A percentile compares a stretch with the other conserved stretches of the same genome.
These are phyloP conservation scores for Casuarina cunninghamiana DNA, from an alignment of 306 rosid genomes.

Conservation along the genomic window DNA sequence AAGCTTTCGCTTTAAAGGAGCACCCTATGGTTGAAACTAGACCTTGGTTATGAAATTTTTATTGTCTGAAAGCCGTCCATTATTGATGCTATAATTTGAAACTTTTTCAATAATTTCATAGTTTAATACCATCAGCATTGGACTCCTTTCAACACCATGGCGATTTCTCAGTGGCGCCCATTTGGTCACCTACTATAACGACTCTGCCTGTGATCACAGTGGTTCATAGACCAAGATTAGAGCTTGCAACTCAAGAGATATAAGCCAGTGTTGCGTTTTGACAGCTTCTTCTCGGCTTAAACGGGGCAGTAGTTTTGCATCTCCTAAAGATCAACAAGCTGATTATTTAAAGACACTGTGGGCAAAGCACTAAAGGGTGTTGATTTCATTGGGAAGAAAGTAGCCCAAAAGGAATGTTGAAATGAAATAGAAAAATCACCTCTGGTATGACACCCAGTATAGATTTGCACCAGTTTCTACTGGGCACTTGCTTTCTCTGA, in stretches of 20 bases:
- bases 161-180: conserved; percentile 20
- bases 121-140: too few species aligned
- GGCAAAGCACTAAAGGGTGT: too few species aligned
- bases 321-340: too few species aligned
- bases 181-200: conserved; percentile 43
- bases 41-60: background rate
- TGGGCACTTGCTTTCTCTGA: background rate
- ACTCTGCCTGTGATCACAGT: background rate
- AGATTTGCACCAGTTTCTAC: too few species aligned
- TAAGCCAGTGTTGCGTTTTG: background rate
- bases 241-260: too few species aligned
- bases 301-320: too few species aligned
- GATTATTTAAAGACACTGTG: too few species aligned
- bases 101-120: background rate
- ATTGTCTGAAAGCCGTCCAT: background rate
- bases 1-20: background rate
- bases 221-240: too few species aligned
- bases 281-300: background rate
- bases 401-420: background rate
- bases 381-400: too few species aligned
- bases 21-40: conserved; percentile 1
- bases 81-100: conserved; percentile 20
- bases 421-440: too few species aligned
- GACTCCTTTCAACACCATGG: background rate
- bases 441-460: too few species aligned